Evolutionary conservation across 805 yeast species (phyloP).

Genomic region (Saturnispora gosingensis): DNA sequence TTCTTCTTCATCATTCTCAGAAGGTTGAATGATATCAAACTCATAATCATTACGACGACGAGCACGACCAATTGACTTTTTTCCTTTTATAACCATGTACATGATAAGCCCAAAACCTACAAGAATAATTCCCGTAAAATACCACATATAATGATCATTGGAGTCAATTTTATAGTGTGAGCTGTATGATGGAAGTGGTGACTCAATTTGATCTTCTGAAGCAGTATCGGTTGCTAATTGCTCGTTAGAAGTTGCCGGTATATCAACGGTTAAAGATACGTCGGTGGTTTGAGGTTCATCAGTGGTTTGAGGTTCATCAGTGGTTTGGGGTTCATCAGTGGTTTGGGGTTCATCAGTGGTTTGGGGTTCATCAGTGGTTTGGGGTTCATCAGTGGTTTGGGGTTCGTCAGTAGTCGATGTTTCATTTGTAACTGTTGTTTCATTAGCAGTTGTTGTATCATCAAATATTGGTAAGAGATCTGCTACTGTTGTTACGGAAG

Average conservation of each 20-base stretch:
- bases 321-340: conserved; percentile 2
- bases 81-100: conserved; percentile 32
- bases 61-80: conserved; percentile 29
- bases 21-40: conserved; percentile 64
- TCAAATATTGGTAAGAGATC: background rate
- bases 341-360: no score
- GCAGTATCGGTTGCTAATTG: background rate
- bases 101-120: conserved; percentile 45
- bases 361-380: no score
- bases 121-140: conserved; percentile 46
- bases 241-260: background rate
- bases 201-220: background rate
- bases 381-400: background rate
- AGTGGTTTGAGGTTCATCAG: background rate
- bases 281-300: background rate
- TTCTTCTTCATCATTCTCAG: conserved; percentile 19
- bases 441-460: conserved; percentile 8
- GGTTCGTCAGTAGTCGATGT: conserved; percentile 5
- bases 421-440: background rate
- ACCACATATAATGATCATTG: conserved; percentile 14
- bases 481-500: background rate
- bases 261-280: background rate
- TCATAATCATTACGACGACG: conserved; percentile 66
- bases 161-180: background rate
- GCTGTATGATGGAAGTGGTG: conserved; percentile 7